These are phyloP conservation scores for Jamesozyma jinghongensis DNA, from an alignment of 805 yeast species.

Conservation along the genomic window DNA sequence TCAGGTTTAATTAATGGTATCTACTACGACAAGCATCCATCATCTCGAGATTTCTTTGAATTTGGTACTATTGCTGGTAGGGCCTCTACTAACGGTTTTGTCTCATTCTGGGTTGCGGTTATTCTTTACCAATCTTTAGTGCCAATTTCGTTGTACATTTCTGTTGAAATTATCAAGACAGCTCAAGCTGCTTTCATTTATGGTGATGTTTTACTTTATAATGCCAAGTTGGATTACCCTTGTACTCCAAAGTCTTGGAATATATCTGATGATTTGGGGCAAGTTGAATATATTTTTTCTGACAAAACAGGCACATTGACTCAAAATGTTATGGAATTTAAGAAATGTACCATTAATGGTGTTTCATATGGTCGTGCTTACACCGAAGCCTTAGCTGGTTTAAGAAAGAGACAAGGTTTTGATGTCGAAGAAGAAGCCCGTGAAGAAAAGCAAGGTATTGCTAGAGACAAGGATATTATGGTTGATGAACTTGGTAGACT, in stretches of 20 bases:
- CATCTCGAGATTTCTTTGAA: constrained; percentile 58
- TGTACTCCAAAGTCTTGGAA: constrained; percentile 82
- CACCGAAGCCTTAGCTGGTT: constrained; percentile 75
- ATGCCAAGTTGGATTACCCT: constrained; percentile 61
- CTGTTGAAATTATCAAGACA: constrained; percentile 74
- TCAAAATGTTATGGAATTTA: constrained; percentile 79
- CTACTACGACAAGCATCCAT: constrained; percentile 38
- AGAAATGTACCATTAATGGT: constrained; percentile 70
- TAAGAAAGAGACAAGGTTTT: constrained; percentile 67
- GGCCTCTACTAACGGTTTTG: constrained; percentile 58
- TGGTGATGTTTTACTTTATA: constrained; percentile 65
- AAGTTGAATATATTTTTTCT: constrained; percentile 74
- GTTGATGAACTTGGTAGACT: constrained; percentile 35
- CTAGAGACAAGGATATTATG: constrained; percentile 53
- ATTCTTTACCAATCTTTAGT: constrained; percentile 72
- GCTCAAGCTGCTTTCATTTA: constrained; percentile 75
- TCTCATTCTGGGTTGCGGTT: constrained; percentile 65
- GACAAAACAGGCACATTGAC: constrained; percentile 82
- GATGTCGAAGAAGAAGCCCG: constrained; percentile 57
- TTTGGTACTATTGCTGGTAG: constrained; percentile 60
- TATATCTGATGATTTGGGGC: constrained; percentile 79
- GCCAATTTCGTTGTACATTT: constrained; percentile 74
- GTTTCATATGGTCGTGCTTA: constrained; percentile 67
- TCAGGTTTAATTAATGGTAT: constrained; percentile 67
- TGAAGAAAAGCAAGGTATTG: constrained; percentile 44